Percentiles rank a stretch among this genome's conserved stretches.
Evolutionary conservation across 169 alveolate species (phyloP).

Genomic region (Condylostoma magnum): DNA sequence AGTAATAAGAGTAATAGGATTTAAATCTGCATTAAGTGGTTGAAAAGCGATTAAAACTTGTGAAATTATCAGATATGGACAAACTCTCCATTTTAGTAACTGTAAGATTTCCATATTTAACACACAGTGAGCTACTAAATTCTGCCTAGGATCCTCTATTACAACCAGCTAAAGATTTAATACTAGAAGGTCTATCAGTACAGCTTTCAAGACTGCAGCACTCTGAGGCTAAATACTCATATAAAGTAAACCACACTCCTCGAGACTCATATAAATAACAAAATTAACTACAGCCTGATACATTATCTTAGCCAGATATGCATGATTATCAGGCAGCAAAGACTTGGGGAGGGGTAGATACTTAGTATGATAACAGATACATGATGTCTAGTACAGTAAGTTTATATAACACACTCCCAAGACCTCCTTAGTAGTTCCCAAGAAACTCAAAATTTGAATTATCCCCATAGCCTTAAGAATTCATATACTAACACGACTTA

Average conservation of each 20-base stretch:
- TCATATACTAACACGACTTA: conserved; percentile 64
- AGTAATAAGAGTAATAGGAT: not conserved
- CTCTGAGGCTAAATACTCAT: not conserved
- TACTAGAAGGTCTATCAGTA: conserved; percentile 49
- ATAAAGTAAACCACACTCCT: not conserved
- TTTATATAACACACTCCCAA: not conserved
- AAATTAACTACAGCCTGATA: too few relatives aligned
- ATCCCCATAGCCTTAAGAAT: conserved; percentile 35
- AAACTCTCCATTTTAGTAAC: conserved; percentile 34
- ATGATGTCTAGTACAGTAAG: too few relatives aligned
- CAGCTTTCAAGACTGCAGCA: conserved; percentile 19
- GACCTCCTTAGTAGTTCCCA: conserved; percentile 20
- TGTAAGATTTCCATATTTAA: conserved; percentile 39
- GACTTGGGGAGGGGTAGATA: too few relatives aligned
- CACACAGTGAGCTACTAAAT: conserved; percentile 47
- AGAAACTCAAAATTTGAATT: too few relatives aligned
- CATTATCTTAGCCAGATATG: too few relatives aligned
- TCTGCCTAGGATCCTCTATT: conserved; percentile 46
- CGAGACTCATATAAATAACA: conserved; percentile 26
- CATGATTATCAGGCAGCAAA: too few relatives aligned
- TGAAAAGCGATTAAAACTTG: too few relatives aligned
- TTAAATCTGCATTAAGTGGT: too few relatives aligned
- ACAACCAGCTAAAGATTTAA: conserved; percentile 43
- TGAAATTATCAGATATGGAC: conserved; percentile 30
- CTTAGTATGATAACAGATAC: too few relatives aligned